Evolutionary conservation across 2,329 filamentous ascomycete genomes (phyloP), one percentile per base, ranked within the genome.

Genomic region (Fusarium metavorans): DNA sequence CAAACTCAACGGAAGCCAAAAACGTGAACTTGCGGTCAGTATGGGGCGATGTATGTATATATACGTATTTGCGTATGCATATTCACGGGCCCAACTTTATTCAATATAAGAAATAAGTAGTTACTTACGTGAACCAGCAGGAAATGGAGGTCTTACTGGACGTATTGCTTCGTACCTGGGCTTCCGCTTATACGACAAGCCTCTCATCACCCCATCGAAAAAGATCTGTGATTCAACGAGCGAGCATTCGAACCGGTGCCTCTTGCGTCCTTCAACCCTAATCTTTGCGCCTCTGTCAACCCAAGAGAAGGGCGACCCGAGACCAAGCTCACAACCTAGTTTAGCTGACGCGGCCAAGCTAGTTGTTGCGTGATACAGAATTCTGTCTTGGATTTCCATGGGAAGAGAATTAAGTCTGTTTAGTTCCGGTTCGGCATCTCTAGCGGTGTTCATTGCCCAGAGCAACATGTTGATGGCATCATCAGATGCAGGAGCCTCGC

Each of bases 381-480:
- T 60, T 34, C 20, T 68, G 25, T 73, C 57, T 18, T 76, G 73
- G 8, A 77, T 73, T 52, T 78, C 71, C 32, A 70, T 1, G 0
- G 76, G 76, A 27, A 78, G 70, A 32, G 6, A 32, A 56, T 69
- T 50, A 14, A 78, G 58, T 45, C 23, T 13, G 18, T 14, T 68
- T 32, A 39, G 41, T 16, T 52, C 14, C 30, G 45, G 50, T 41
- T 68, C 34, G 6, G 30, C 25, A n/a, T 39, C 4, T 35, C 20
- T 2, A 54, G 16, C 30, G 5, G 25, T 60, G 25, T 66, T 66
- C 1, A 60, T 39, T 50, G 71, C 68, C 70, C 65, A 76, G 23
- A 77, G 56, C 66, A 78, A 4, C 39, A 78, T 70, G 7, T 74
- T 16, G 34, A 77, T 73, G 20, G 70, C 74, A 11, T 59, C 50